Conservation (phyloP, 108 stramenopile species). For the Fragilariopsis cylindrus region DNA sequence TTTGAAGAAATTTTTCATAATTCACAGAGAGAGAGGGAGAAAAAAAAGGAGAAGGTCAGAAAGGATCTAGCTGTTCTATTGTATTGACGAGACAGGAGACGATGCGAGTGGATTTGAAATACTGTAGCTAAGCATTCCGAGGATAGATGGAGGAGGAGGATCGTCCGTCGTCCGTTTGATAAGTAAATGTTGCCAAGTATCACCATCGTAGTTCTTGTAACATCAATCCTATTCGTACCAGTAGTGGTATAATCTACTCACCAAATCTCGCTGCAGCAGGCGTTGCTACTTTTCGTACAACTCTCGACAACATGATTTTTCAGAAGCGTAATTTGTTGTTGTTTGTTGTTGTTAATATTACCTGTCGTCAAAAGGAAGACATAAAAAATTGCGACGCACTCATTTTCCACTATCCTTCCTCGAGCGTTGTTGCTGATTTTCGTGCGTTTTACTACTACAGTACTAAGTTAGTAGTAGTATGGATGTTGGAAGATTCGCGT, state of each 20-base stretch:
- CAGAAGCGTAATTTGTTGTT: too few relatives aligned
- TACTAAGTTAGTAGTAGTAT: too few relatives aligned
- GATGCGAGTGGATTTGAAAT: neutral
- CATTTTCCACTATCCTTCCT: too few relatives aligned
- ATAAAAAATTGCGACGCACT: too few relatives aligned
- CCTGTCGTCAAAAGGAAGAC: too few relatives aligned
- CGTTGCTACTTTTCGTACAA: slow-evolving; percentile 31
- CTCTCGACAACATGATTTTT: slow-evolving; percentile 39
- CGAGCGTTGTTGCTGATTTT: too few relatives aligned
- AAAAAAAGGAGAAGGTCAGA: neutral
- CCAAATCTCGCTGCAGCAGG: slow-evolving; percentile 36
- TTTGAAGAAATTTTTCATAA: neutral
- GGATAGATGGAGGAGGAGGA: neutral
- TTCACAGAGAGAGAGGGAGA: neutral
- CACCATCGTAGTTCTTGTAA: neutral
- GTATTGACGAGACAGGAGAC: neutral
- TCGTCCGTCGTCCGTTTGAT: slow-evolving; percentile 13
- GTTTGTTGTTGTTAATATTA: too few relatives aligned
- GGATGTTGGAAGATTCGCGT: too few relatives aligned
- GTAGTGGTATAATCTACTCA: slow-evolving; percentile 1
- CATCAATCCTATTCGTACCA: neutral
- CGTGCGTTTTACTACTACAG: too few relatives aligned
- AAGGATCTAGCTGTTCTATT: neutral
- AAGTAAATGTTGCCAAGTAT: neutral
- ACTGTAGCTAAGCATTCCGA: neutral